Evolutionary conservation across 192 early-diverging fungal genomes (phyloP).

Genomic region (Backusella tuberculispora): DNA sequence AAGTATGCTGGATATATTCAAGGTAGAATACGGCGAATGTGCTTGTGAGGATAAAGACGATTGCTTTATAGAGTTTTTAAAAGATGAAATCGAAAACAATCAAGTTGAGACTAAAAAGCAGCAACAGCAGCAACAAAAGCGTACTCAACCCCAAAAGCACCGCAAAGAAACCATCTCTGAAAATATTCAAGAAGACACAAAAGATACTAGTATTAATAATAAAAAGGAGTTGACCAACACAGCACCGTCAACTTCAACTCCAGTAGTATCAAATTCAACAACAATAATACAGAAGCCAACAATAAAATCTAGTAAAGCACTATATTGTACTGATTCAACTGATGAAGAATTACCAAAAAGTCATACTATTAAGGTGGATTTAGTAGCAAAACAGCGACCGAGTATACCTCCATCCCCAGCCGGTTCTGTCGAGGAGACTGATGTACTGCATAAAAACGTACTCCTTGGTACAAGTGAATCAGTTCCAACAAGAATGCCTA

Average conservation of each 20-base stretch:
- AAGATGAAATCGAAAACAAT: slow-evolving; percentile 27
- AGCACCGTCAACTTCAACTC: not conserved
- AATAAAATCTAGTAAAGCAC: not conserved
- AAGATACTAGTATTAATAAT: too few relatives aligned
- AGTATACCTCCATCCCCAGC: slow-evolving; percentile 13
- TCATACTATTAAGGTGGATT: not conserved
- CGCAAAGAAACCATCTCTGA: not conserved
- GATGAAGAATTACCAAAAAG: not conserved
- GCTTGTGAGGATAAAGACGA: slow-evolving; percentile 47
- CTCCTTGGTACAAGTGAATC: not conserved
- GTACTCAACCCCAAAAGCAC: not conserved
- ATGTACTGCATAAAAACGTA: not conserved
- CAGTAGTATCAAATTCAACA: not conserved
- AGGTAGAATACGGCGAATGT: slow-evolving; percentile 48
- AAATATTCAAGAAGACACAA: too few relatives aligned
- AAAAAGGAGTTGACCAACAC: not conserved
- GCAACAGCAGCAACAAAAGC: not conserved
- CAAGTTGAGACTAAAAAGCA: not conserved
- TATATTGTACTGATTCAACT: not conserved
- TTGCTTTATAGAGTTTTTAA: slow-evolving; percentile 47
- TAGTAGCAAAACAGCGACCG: not conserved
- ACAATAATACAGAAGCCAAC: too few relatives aligned
- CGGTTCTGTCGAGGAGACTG: not conserved
- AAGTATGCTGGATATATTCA: slow-evolving; percentile 33
- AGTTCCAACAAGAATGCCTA: not conserved